These are phyloP conservation scores for Thraustochytrium sp. DNA, from an alignment of 352 stramenopile genomes.

Conservation along the genomic window DNA sequence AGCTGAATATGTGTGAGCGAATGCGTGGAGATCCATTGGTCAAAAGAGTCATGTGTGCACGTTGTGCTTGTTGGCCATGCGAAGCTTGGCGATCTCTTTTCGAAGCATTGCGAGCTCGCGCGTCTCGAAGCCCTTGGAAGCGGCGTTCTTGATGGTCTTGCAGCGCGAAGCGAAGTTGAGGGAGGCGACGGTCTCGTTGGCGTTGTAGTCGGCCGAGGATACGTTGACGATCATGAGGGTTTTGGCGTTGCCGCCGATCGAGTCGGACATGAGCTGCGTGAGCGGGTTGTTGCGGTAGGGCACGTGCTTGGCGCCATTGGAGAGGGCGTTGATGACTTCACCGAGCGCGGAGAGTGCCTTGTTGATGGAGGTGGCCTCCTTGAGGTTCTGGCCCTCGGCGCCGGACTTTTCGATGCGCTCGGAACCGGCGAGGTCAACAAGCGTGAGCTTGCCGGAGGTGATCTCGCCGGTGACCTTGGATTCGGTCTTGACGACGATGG, in stretches of 20 bases:
- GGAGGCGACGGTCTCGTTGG: slow-evolving; percentile 93
- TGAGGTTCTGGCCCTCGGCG: slow-evolving; percentile 78
- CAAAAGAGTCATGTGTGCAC: neutral
- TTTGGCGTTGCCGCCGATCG: slow-evolving; percentile 95
- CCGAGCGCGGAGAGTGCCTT: slow-evolving; percentile 95
- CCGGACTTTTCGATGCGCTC: slow-evolving; percentile 76
- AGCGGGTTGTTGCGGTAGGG: slow-evolving; percentile 98
- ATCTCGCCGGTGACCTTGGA: slow-evolving; percentile 83
- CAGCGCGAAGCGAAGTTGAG: slow-evolving; percentile 90
- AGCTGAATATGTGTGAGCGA: neutral
- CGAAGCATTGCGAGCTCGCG: slow-evolving; percentile 18
- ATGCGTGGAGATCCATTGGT: neutral
- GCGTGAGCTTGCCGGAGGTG: slow-evolving; percentile 83
- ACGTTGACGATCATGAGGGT: slow-evolving; percentile 99
- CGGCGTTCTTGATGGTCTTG: slow-evolving; percentile 65
- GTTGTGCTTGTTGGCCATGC: neutral
- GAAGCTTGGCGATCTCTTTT: slow-evolving; percentile 35
- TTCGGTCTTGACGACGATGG: slow-evolving; percentile 61
- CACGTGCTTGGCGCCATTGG: slow-evolving; percentile 59
- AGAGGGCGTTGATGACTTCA: slow-evolving; percentile 70
- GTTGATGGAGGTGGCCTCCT: slow-evolving; percentile 97
- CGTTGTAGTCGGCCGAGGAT: slow-evolving; percentile 86
- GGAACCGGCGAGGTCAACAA: slow-evolving; percentile 89
- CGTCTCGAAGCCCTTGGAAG: slow-evolving; percentile 38
- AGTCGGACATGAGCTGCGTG: slow-evolving; percentile 97